Conservation (phyloP, 2,329 filamentous ascomycete species). For the Diaporthe destruens region DNA sequence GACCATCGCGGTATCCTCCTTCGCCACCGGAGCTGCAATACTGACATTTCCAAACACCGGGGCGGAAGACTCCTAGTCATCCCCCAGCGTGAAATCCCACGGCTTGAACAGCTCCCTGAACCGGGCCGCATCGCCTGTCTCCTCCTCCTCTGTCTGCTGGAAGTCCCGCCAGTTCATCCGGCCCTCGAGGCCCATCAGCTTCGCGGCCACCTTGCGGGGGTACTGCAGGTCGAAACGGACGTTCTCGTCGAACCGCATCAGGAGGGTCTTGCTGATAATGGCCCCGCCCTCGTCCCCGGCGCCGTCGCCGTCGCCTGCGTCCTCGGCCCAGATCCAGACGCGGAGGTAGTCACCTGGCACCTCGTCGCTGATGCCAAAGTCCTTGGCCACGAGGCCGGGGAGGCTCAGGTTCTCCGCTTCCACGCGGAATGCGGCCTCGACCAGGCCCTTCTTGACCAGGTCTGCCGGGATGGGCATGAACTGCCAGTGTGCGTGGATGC, state of each 20-base stretch:
- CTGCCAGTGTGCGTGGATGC: conserved; percentile 95
- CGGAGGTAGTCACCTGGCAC: conserved; percentile 79
- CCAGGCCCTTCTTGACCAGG: conserved; percentile 77
- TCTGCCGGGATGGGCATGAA: conserved; percentile 81
- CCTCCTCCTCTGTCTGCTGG: conserved; percentile 80
- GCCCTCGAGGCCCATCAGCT: conserved; percentile 83
- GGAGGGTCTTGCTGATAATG: conserved; percentile 76
- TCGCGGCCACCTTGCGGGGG: conserved; percentile 87
- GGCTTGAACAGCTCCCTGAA: conserved; percentile 87
- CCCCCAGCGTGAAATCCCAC: conserved; percentile 81
- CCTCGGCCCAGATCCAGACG: conserved; percentile 81
- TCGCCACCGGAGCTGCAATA: neutral
- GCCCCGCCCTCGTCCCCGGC: conserved; percentile 48
- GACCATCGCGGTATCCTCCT: conserved; percentile 14
- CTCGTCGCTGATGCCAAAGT: conserved; percentile 64
- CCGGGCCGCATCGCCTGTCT: conserved; percentile 79
- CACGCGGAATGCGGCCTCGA: conserved; percentile 90
- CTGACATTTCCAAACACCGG: neutral
- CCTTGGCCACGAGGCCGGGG: conserved; percentile 62
- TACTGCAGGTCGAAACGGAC: conserved; percentile 92
- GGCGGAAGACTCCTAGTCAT: conserved; percentile 38
- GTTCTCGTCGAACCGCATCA: conserved; percentile 78
- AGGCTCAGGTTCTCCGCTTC: conserved; percentile 81
- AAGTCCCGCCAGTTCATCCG: conserved; percentile 90
- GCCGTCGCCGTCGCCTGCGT: conserved; percentile 65